Conservation (phyloP, 768 basidiomycete genomes). For the Pilatotrama ljubarskyi region DNA sequence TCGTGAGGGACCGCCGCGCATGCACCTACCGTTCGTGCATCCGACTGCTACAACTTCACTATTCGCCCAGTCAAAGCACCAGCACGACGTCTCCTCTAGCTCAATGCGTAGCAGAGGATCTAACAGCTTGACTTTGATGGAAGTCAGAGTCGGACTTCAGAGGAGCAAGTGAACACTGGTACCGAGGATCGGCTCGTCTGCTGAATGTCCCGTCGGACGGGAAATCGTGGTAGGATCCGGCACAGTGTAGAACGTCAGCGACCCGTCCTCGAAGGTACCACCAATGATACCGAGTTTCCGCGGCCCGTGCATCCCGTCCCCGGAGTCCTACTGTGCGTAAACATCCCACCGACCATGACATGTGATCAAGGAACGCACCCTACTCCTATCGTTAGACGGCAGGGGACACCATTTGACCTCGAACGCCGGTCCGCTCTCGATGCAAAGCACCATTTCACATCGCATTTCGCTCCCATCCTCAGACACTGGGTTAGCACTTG, state of each 20-base stretch:
- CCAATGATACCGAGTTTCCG: slow-evolving; percentile 82
- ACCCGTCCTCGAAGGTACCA: slow-evolving; percentile 87
- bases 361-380: slow-evolving; percentile 21
- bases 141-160: background rate
- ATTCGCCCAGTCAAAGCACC: slow-evolving; percentile 88
- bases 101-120: slow-evolving; percentile 73
- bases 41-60: slow-evolving; percentile 82
- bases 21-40: slow-evolving; percentile 70
- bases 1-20: background rate
- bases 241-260: slow-evolving; percentile 72
- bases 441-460: slow-evolving; percentile 85
- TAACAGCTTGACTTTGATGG: slow-evolving; percentile 50
- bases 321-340: background rate
- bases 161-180: slow-evolving; percentile 20
- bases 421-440: slow-evolving; percentile 77
- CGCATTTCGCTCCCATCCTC: slow-evolving; percentile 50
- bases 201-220: slow-evolving; percentile 27
- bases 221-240: slow-evolving; percentile 65
- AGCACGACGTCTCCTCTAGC: slow-evolving; percentile 73
- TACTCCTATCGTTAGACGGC: slow-evolving; percentile 67
- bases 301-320: background rate
- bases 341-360: background rate
- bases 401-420: slow-evolving; percentile 93
- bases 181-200: slow-evolving; percentile 49
- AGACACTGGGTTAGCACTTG: background rate